These are phyloP conservation scores for Leucocoprinus birnbaumii DNA, from an alignment of 768 basidiomycete species.

Conservation along the genomic window DNA sequence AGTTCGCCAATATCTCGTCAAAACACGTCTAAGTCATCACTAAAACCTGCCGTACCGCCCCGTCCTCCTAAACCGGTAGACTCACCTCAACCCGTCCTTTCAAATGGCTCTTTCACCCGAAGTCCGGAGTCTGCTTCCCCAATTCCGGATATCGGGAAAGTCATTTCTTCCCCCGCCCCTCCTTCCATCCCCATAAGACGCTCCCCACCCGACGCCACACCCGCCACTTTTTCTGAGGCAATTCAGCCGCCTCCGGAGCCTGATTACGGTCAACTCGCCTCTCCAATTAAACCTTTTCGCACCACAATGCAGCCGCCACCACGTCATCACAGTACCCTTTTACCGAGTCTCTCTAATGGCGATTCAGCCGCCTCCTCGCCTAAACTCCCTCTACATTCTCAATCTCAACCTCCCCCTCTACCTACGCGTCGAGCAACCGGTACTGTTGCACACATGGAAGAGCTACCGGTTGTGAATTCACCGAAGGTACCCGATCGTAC, in stretches of 20 bases:
- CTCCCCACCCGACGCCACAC: constrained; percentile 1
- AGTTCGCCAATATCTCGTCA: constrained; percentile 12
- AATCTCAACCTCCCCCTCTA: constrained; percentile 39
- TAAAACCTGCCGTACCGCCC: constrained; percentile 23
- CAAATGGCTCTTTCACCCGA: constrained; percentile 9
- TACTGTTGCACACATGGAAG: not conserved
- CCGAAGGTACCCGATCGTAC: constrained; percentile 19
- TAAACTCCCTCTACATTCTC: constrained; percentile 6
- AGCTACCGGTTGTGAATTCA: constrained; percentile 21
- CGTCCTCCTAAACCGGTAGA: constrained; percentile 14
- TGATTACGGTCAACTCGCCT: constrained; percentile 10
- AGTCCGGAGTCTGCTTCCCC: constrained; percentile 1
- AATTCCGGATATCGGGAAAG: not conserved
- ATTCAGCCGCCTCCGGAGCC: constrained; percentile 4
- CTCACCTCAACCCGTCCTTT: constrained; percentile 15
- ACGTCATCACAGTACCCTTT: constrained; percentile 19
- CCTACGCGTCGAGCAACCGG: constrained; percentile 38
- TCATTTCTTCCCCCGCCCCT: constrained; percentile 5
- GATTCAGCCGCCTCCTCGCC: constrained; percentile 14
- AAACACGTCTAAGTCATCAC: constrained; percentile 15
- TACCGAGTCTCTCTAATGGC: constrained; percentile 15
- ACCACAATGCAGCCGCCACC: constrained; percentile 22
- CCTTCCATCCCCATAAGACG: constrained; percentile 22
- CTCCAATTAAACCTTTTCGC: constrained; percentile 15
- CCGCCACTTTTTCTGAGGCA: not conserved